Evolutionary conservation across 257 asterid species (phyloP), one percentile per base, ranked within the genome.

Genomic region (Solanum bukasovii): DNA sequence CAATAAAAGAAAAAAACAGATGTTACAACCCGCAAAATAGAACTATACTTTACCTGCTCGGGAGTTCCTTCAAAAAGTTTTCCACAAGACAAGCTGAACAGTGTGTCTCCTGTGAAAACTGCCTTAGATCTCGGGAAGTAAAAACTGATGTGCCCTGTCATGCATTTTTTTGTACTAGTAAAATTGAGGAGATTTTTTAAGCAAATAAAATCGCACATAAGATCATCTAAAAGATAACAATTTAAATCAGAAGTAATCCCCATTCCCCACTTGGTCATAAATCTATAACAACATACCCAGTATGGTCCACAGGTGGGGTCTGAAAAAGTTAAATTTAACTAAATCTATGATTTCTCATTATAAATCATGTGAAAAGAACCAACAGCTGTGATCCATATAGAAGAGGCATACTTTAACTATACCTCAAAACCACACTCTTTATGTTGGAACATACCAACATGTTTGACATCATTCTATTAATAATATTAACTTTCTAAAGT

Each of bases 41-140:
- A 23, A 72, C 12, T 37, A 59, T 84, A 29, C 34, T 38, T 89
- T 89, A 97, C 99, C 98, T 96, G 95, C 88, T 93, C 89, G 5
- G 98, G 96, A 87, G 98, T 96, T 93, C 98, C 99, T 90, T 97
- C 98, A 70, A 95, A 96, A 87, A 93, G 98, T 92, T 95, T 95
- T 68, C 99, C 99, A 89, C 99, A 97, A 49, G 99, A 96, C 88
- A 97, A 94, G 90, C 99, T 97, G 93, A 97, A 96, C 88, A 97
- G 90, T 79, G 99, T 96, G 92, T 97, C 98, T 85, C 98, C 99
- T 0, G 99, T 94, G 92, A 97, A 97, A 89, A 97, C 90, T 78
- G 98, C 93, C 90, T 94, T 95, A 35, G 98, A 94, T 59, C 98
- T 91, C 7, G 99, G 98, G 90, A 97, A 95, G 91, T 96, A 93